Conservation (phyloP, 176 grass and related monocot genomes). For the Bonia amplexicaulis region DNA sequence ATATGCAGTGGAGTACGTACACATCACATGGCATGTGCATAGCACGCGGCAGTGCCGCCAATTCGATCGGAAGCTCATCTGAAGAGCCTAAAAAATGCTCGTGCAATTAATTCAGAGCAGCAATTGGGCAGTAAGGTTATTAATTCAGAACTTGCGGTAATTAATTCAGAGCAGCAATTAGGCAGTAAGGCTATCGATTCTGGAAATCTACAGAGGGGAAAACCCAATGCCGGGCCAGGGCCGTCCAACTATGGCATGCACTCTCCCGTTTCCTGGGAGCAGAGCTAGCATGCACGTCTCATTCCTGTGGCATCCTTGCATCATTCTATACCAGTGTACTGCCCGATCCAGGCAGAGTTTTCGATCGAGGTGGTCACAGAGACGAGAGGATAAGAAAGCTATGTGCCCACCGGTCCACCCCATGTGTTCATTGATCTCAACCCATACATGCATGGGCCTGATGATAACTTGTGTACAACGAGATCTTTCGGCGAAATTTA, state of each 20-base stretch:
- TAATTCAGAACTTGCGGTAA: too few relatives aligned
- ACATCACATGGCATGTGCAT: background rate
- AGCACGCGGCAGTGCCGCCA: background rate
- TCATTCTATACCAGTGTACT: background rate
- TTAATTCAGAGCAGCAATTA: background rate
- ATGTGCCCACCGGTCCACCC: constrained; percentile 20
- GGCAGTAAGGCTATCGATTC: background rate
- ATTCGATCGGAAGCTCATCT: background rate
- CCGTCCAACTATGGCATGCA: background rate
- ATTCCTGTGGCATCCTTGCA: background rate
- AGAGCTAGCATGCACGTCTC: background rate
- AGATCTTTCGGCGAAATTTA: background rate
- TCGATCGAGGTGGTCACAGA: constrained; percentile 16
- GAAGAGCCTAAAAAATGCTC: background rate
- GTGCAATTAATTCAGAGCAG: background rate
- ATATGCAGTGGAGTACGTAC: background rate
- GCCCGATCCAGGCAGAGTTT: background rate
- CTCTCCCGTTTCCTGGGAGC: constrained; percentile 18
- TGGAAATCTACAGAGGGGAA: background rate
- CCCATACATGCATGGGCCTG: background rate
- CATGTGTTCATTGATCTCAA: constrained; percentile 16
- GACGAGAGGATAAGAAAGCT: constrained; percentile 25
- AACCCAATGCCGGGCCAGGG: background rate
- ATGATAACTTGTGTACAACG: background rate
- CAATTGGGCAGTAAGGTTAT: background rate